These are phyloP conservation scores for Sporisorium reilianum DNA, from an alignment of 1,284 basidiomycete genomes.

Conservation along the genomic window DNA sequence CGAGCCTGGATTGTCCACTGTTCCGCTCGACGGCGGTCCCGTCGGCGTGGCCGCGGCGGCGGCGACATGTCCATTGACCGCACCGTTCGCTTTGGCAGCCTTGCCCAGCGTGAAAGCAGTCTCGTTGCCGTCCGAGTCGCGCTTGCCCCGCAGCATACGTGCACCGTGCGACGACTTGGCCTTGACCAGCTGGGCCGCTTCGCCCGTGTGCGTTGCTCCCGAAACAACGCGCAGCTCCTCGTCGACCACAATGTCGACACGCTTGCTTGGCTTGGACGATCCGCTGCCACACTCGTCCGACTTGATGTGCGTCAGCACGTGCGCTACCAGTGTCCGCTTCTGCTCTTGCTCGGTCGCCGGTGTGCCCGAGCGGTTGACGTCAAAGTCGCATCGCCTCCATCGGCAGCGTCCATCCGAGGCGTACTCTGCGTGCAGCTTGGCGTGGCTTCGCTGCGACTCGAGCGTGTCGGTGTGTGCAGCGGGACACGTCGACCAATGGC, in stretches of 20 bases:
- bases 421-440: conserved; percentile 47
- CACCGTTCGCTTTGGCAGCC: conserved; percentile 9
- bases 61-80: conserved; percentile 19
- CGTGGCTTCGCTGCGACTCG: conserved; percentile 49
- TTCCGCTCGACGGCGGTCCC: conserved; percentile 44
- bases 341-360: conserved; percentile 9
- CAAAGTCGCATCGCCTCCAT: conserved; percentile 56
- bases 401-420: conserved; percentile 51
- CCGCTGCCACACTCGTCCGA: not conserved
- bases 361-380: conserved; percentile 17
- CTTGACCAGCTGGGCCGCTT: conserved; percentile 23
- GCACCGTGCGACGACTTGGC: conserved; percentile 24
- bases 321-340: conserved; percentile 25
- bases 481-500: conserved; percentile 59
- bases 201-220: conserved; percentile 30
- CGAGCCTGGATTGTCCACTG: conserved; percentile 59
- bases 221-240: conserved; percentile 33
- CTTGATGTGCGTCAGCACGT: conserved; percentile 55
- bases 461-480: conserved; percentile 38
- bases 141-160: conserved; percentile 28
- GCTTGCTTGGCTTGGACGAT: not conserved
- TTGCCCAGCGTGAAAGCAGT: conserved; percentile 23
- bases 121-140: conserved; percentile 32
- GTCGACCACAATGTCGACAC: conserved; percentile 25
- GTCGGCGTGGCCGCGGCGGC: not conserved